phyloP scores from a whole-genome alignment of 106 monocot genomes.

The Allium cepa region DNA sequence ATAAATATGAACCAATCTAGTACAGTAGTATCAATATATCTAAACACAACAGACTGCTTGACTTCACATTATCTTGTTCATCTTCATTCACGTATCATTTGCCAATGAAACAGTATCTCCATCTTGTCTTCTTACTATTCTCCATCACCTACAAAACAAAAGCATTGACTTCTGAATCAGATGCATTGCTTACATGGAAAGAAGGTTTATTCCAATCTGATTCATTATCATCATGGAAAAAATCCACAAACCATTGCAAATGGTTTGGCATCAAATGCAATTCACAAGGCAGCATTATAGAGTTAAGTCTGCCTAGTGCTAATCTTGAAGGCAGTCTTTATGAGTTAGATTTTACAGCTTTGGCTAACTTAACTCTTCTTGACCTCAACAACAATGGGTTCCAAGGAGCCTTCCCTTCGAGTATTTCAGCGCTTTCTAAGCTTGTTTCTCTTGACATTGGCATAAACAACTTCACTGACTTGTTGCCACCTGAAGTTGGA shows the following conservation, averaged over 20 bases:
- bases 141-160: neutral
- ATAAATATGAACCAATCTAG: too few relatives aligned
- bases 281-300: neutral
- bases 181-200: constrained; percentile 57
- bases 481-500: constrained; percentile 35
- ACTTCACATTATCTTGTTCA: too few relatives aligned
- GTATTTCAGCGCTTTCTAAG: constrained; percentile 3
- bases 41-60: too few relatives aligned
- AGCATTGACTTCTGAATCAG: constrained; percentile 20
- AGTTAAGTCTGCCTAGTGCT: neutral
- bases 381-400: constrained; percentile 8
- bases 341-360: constrained; percentile 1
- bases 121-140: constrained; percentile 13
- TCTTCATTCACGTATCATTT: too few relatives aligned
- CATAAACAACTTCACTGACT: constrained; percentile 17
- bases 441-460: constrained; percentile 34
- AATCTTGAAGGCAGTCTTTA: neutral
- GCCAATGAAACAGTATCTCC: constrained; percentile 2
- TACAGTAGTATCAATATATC: too few relatives aligned
- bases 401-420: constrained; percentile 2
- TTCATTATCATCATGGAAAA: constrained; percentile 39
- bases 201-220: constrained; percentile 12
- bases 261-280: constrained; percentile 8
- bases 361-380: constrained; percentile 7
- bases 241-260: constrained; percentile 18